Evolutionary conservation across 192 early-diverging fungal genomes (phyloP), one percentile per base, ranked within the genome.

Genomic region (Mortierella claussenii): DNA sequence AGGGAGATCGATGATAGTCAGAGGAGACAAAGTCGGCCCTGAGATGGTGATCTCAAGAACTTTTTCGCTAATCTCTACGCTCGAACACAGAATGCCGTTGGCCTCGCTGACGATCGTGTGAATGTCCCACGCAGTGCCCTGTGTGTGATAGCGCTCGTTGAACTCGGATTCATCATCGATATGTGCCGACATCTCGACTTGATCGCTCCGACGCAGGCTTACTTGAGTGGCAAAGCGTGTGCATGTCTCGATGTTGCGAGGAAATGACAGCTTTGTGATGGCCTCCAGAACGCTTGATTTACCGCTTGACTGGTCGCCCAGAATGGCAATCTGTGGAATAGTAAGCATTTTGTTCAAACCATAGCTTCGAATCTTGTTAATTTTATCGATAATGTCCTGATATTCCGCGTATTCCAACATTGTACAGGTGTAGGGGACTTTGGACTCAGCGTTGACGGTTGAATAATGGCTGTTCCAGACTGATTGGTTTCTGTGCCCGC

Each of bases 1-100:
- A 18, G 70, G 70, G 9, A 74, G 55, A 40, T 65, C 70, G 42
- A 74, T 65, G 32, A 74, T 59, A n/a, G 70, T 74, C 1, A 74
- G 55, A 4, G 70, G 70, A 34, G 70, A 74, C 50, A 74, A 45
- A 11, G 55, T 65, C 26, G 70, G 70, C 18, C 62, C 62, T 3
- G 70, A 64, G 30, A 74, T 74, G 28, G 55, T 74, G 55, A 74
- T 73, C 23, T 74, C 61, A 13, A 74, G 70, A 31, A 74, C 70
- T 36, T 74, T 74, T 15, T 74, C 61, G 33, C 70, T 74, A 42
- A 74, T 74, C 40, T 74, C 61, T 4, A 37, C 31, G 31, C 32
- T 36, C 15, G 70, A 49, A 26, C 70, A 74, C 9, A 74, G 61
- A 55, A 74, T 65, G 5, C 46, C 1, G n/a, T 74, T 74, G 48